A percentile compares a stretch with the other conserved stretches of the same genome.
These are phyloP conservation scores for Boletales sp. DNA, from an alignment of 768 basidiomycete species.

Conservation along the genomic window DNA sequence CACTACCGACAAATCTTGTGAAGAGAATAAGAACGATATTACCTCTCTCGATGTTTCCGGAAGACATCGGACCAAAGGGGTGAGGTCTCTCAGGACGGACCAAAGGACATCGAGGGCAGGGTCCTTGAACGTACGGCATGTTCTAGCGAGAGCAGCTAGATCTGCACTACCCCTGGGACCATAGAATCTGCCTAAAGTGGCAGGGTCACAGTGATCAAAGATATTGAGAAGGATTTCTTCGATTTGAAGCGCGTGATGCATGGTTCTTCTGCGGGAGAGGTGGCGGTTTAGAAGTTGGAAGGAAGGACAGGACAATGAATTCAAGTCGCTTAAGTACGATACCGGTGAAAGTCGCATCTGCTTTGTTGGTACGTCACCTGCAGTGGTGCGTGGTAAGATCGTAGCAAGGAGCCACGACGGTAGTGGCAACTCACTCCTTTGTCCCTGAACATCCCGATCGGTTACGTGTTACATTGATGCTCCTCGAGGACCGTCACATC, in stretches of 20 bases:
- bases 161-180: not conserved
- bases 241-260: constrained; percentile 6
- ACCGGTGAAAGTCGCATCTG: no score
- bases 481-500: no score
- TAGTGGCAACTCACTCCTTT: no score
- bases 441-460: no score
- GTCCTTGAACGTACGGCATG: constrained; percentile 5
- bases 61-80: not conserved
- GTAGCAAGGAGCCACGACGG: no score
- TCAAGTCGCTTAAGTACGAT: no score
- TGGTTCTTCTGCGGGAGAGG: not conserved
- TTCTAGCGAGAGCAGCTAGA: not conserved
- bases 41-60: not conserved
- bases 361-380: no score
- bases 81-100: constrained; percentile 1
- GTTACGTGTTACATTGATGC: no score
- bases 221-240: constrained; percentile 3
- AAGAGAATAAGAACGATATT: not conserved
- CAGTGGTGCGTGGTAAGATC: no score
- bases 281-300: no score
- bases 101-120: constrained; percentile 7
- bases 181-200: not conserved
- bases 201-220: not conserved
- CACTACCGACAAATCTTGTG: not conserved
- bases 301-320: no score